phyloP scores from a whole-genome alignment of 164 flowering plant species.

The Liquidambar formosana region DNA sequence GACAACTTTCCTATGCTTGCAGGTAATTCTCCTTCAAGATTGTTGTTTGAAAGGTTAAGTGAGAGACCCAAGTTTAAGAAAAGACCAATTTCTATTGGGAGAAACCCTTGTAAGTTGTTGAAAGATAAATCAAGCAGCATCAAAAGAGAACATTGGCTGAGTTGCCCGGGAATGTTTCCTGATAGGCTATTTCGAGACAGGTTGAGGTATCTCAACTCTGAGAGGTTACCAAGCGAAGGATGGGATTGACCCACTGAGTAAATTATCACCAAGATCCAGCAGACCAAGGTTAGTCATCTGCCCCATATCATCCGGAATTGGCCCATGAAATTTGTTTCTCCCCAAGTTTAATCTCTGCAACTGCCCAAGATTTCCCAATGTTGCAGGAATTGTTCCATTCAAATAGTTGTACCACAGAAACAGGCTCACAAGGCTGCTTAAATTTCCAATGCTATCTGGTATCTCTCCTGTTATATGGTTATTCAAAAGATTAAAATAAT shows the following conservation, averaged over 20 bases:
- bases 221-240: conserved; percentile 3
- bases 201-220: conserved; percentile 1
- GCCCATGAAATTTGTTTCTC: conserved; percentile 7
- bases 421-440: conserved; percentile 10
- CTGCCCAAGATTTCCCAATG: conserved; percentile 9
- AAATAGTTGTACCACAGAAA: neutral
- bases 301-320: conserved; percentile 12
- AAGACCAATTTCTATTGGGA: neutral
- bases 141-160: neutral
- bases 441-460: conserved; percentile 6
- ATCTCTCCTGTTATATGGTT: conserved; percentile 1
- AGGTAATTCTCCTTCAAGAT: conserved; percentile 4
- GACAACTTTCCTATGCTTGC: conserved; percentile 3
- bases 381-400: conserved; percentile 13
- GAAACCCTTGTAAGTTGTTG: neutral
- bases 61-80: conserved; percentile 3
- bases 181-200: conserved; percentile 5
- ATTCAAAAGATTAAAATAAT: neutral
- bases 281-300: neutral
- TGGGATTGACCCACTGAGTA: conserved; percentile 1
- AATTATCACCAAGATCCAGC: neutral
- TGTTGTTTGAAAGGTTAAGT: conserved; percentile 4
- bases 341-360: conserved; percentile 11
- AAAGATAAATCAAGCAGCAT: conserved; percentile 7
- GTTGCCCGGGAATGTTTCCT: conserved; percentile 7